phyloP scores from a whole-genome alignment of 306 rosid species.

The Cucumis sativus region DNA sequence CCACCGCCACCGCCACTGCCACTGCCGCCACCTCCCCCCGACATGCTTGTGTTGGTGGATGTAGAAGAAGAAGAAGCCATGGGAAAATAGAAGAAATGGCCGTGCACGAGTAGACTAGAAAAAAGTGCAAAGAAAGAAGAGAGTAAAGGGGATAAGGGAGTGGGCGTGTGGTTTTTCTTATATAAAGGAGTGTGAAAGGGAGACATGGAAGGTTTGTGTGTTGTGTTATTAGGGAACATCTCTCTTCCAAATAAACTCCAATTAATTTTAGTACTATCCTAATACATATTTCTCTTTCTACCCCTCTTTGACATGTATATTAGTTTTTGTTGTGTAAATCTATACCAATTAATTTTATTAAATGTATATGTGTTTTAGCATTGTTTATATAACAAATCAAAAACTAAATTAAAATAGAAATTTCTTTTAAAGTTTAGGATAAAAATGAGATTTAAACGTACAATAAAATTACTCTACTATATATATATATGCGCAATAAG shows the following conservation, averaged over 20 bases:
- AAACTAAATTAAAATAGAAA: no score
- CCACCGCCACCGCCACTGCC: slow-evolving; percentile 10
- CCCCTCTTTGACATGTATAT: no score
- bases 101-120: slow-evolving; percentile 79
- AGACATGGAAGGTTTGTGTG: slow-evolving; percentile 48
- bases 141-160: slow-evolving; percentile 8
- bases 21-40: background rate
- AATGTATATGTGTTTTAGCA: no score
- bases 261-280: no score
- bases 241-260: background rate
- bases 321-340: no score
- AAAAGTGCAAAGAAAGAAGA: slow-evolving; percentile 33
- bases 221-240: slow-evolving; percentile 59
- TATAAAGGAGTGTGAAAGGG: slow-evolving; percentile 42
- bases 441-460: no score
- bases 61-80: background rate
- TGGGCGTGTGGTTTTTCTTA: slow-evolving; percentile 29
- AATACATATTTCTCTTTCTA: no score
- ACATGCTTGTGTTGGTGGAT: background rate
- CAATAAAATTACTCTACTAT: no score
- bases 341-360: no score
- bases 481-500: background rate
- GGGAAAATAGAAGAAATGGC: slow-evolving; percentile 5
- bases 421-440: no score
- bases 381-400: no score